Conservation (phyloP, 2,329 filamentous ascomycete genomes). For the Ceratocystis papillata region DNA sequence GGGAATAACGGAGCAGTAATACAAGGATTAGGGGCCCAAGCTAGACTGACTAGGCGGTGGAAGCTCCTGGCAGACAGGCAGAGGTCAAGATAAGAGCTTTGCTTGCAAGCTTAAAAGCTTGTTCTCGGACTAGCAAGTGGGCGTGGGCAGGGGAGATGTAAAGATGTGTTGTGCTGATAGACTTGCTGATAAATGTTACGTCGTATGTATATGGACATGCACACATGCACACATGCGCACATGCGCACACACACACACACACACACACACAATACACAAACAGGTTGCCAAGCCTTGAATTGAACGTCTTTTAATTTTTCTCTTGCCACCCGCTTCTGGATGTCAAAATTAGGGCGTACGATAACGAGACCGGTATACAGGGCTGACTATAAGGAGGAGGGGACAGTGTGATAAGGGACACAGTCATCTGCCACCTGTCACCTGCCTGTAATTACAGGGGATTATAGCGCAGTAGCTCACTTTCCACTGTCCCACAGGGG, state of each 20-base stretch:
- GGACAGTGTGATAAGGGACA: no score
- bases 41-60: not conserved
- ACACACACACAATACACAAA: no score
- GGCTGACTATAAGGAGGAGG: no score
- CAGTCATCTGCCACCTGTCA: not conserved
- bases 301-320: no score
- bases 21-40: not conserved
- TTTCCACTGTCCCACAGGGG: not conserved
- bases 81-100: constrained; percentile 2
- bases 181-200: no score
- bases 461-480: not conserved
- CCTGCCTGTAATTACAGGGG: not conserved
- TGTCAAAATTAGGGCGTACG: no score
- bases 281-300: no score
- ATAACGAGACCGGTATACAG: no score
- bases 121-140: not conserved
- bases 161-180: not conserved
- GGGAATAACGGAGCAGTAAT: not conserved
- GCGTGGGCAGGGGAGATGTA: not conserved
- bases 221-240: no score
- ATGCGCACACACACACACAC: no score
- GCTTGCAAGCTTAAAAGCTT: constrained; percentile 7
- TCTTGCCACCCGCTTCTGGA: no score
- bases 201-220: no score
- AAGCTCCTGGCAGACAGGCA: not conserved